Conservation (phyloP, 495 filamentous ascomycete species). For the Hyaloscypha variabilis region DNA sequence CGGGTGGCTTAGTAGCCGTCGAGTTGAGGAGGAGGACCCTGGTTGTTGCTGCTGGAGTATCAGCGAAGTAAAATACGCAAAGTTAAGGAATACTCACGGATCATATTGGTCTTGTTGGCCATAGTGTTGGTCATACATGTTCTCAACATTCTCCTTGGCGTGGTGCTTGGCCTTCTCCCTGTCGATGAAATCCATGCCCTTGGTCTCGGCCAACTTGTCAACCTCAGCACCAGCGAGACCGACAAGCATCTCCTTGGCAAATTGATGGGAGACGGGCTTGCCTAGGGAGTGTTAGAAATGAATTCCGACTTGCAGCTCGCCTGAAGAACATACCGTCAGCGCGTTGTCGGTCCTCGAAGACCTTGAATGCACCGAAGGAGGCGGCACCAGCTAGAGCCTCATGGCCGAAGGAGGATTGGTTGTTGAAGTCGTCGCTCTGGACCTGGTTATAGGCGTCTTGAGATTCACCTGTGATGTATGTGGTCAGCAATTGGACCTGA, state of each 20-base stretch:
- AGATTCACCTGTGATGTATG: slow-evolving; percentile 24
- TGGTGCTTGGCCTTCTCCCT: slow-evolving; percentile 65
- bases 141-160: slow-evolving; percentile 65
- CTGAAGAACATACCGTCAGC: slow-evolving; percentile 64
- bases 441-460: slow-evolving; percentile 61
- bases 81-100: slow-evolving; percentile 43
- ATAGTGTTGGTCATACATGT: slow-evolving; percentile 65
- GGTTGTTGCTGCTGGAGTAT: slow-evolving; percentile 18
- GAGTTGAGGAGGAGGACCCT: slow-evolving; percentile 10
- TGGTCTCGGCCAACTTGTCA: slow-evolving; percentile 80
- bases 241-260: slow-evolving; percentile 77
- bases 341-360: slow-evolving; percentile 76
- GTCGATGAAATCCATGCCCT: slow-evolving; percentile 72
- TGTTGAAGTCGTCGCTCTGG: slow-evolving; percentile 33
- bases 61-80: background rate
- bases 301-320: background rate
- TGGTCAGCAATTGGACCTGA: slow-evolving; percentile 16
- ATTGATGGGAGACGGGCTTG: slow-evolving; percentile 68
- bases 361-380: slow-evolving; percentile 79
- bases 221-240: slow-evolving; percentile 74
- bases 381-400: slow-evolving; percentile 76
- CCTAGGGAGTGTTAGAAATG: slow-evolving; percentile 43
- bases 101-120: slow-evolving; percentile 46
- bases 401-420: slow-evolving; percentile 70
- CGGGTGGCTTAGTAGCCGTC: slow-evolving; percentile 16